A percentile compares a stretch with the other conserved stretches of the same genome.
Evolutionary conservation across 495 filamentous ascomycete species (phyloP).

Genomic region (Poronia punctata): DNA sequence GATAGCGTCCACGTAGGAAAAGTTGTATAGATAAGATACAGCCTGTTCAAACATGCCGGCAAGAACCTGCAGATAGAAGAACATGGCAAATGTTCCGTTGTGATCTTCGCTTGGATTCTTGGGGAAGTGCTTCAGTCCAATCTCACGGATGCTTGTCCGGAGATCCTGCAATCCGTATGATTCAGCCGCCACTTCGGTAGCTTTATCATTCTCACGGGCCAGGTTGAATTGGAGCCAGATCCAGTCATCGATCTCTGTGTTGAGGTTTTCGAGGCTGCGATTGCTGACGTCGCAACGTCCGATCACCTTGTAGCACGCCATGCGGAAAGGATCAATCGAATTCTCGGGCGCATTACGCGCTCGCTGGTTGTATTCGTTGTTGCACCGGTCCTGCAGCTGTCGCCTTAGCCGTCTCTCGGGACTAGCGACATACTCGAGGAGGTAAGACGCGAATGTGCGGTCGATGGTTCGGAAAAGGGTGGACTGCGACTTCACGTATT

Average conservation of each 20-base stretch:
- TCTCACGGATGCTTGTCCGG: slow-evolving; percentile 74
- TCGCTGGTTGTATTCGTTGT: slow-evolving; percentile 80
- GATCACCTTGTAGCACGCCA: slow-evolving; percentile 96
- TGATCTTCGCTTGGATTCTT: slow-evolving; percentile 58
- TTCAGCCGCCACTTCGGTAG: slow-evolving; percentile 78
- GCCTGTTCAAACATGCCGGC: slow-evolving; percentile 95
- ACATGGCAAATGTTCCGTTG: slow-evolving; percentile 75
- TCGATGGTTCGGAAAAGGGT: slow-evolving; percentile 80
- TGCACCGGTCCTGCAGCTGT: slow-evolving; percentile 77
- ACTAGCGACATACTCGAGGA: slow-evolving; percentile 67
- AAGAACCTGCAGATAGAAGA: slow-evolving; percentile 84
- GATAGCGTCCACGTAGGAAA: slow-evolving; percentile 83
- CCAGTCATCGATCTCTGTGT: slow-evolving; percentile 84
- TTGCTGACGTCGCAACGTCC: slow-evolving; percentile 84
- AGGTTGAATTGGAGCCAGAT: slow-evolving; percentile 94
- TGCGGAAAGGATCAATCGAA: slow-evolving; percentile 86
- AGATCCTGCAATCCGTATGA: slow-evolving; percentile 83
- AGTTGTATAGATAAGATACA: slow-evolving; percentile 78
- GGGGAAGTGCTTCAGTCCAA: slow-evolving; percentile 81
- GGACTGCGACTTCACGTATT: slow-evolving; percentile 73
- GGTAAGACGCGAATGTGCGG: slow-evolving; percentile 82
- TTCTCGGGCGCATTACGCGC: slow-evolving; percentile 76
- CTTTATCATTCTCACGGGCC: slow-evolving; percentile 76
- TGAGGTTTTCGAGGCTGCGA: slow-evolving; percentile 72
- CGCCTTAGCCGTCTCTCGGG: slow-evolving; percentile 65